Evolutionary conservation across 1,284 basidiomycete genomes (phyloP).

Genomic region (Microbotryum scabiosae): DNA sequence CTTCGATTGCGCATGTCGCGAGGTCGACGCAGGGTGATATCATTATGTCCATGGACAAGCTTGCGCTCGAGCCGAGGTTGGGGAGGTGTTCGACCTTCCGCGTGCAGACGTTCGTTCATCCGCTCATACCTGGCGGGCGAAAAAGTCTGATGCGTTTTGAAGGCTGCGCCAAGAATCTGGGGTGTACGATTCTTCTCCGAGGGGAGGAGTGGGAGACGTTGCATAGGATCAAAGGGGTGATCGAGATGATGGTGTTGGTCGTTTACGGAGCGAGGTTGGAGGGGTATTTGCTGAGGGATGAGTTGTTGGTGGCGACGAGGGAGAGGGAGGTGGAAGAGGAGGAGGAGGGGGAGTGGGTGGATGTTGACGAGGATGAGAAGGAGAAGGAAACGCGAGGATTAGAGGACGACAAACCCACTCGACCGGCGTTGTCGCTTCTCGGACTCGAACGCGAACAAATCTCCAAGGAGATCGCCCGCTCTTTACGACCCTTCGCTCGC

Average conservation of each 20-base stretch:
- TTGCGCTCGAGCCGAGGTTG: constrained; percentile 79
- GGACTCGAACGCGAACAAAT: constrained; percentile 8
- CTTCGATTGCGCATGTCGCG: constrained; percentile 77
- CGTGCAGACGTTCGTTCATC: constrained; percentile 90
- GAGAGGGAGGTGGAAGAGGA: background rate
- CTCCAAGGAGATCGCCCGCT: constrained; percentile 41
- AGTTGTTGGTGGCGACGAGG: constrained; percentile 46
- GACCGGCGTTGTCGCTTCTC: background rate
- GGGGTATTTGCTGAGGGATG: constrained; percentile 89
- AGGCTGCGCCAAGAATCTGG: constrained; percentile 82
- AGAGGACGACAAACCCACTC: too few species aligned
- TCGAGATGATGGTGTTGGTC: constrained; percentile 82
- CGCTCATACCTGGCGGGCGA: constrained; percentile 74
- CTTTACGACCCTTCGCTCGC: constrained; percentile 68
- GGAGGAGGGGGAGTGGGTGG: too few species aligned
- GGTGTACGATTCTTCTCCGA: constrained; percentile 85
- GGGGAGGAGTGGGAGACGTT: constrained; percentile 77
- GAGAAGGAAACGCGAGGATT: background rate
- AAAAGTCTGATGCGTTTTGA: constrained; percentile 98
- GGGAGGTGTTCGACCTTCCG: constrained; percentile 83
- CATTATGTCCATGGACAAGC: constrained; percentile 88
- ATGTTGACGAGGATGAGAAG: background rate
- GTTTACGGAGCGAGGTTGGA: constrained; percentile 87
- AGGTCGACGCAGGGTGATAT: constrained; percentile 93
- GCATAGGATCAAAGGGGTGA: constrained; percentile 79